Evolutionary conservation across 2,329 filamentous ascomycete species (phyloP).

Genomic region (Colletotrichum sp.): DNA sequence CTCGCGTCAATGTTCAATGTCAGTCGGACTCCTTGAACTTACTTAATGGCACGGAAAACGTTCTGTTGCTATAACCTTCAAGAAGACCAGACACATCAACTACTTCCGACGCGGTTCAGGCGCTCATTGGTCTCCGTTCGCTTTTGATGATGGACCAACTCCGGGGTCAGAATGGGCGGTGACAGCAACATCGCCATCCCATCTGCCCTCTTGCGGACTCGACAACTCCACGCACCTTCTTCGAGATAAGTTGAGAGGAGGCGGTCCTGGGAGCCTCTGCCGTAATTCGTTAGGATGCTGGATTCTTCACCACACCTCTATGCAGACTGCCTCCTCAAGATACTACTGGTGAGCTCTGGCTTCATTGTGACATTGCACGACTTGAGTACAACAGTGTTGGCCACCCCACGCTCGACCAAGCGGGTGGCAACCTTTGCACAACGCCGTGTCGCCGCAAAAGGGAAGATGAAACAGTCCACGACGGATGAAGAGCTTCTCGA

Average conservation of each 20-base stretch:
- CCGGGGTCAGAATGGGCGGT: neutral
- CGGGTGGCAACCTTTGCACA: neutral
- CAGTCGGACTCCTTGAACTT: neutral
- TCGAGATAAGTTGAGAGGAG: neutral
- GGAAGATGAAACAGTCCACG: neutral
- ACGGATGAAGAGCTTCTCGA: neutral
- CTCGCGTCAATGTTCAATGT: neutral
- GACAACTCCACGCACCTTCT: neutral
- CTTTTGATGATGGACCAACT: neutral
- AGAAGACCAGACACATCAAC: neutral
- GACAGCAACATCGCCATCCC: neutral
- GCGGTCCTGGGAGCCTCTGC: neutral
- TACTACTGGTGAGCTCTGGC: neutral
- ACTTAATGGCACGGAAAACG: neutral
- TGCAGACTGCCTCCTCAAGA: neutral
- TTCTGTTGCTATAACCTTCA: neutral
- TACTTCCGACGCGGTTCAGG: neutral
- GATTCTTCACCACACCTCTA: neutral
- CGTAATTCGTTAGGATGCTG: neutral
- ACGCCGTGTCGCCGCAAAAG: neutral
- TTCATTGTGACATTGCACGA: neutral
- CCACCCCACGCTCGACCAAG: neutral
- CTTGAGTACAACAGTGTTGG: neutral
- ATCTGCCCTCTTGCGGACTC: neutral
- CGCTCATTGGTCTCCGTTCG: neutral